Evolutionary conservation across 768 basidiomycete genomes (phyloP).

Genomic region (Pisolithus sp.): DNA sequence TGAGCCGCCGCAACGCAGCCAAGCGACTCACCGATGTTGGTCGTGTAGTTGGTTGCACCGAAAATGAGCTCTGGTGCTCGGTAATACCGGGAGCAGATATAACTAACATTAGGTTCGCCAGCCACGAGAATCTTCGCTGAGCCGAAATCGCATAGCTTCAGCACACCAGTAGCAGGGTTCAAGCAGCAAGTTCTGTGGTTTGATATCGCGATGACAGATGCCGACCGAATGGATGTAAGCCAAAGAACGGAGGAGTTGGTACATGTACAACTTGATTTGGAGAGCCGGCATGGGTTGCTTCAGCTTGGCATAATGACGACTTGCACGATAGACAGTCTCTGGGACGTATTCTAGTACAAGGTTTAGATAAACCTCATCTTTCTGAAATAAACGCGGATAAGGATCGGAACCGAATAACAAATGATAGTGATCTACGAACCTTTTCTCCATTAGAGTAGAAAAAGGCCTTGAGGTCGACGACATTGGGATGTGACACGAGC

Average conservation of each 20-base stretch:
- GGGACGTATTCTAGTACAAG: constrained; percentile 99
- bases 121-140: constrained; percentile 97
- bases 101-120: constrained; percentile 98
- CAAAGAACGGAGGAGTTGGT: constrained; percentile 94
- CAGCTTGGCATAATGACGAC: constrained; percentile 97
- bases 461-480: constrained; percentile 95
- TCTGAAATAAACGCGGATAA: constrained; percentile 43
- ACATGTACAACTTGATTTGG: constrained; percentile 99
- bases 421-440: constrained; percentile 41
- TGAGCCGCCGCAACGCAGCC: neutral
- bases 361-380: constrained; percentile 99
- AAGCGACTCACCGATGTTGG: constrained; percentile 83
- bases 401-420: constrained; percentile 6
- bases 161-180: constrained; percentile 92
- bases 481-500: constrained; percentile 93
- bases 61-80: constrained; percentile 99
- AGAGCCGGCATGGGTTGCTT: constrained; percentile 99
- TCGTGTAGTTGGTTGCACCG: constrained; percentile 99
- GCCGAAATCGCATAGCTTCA: constrained; percentile 98
- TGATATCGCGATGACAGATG: constrained; percentile 99
- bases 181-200: constrained; percentile 97
- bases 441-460: constrained; percentile 99
- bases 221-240: constrained; percentile 99
- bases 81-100: constrained; percentile 99
- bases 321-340: constrained; percentile 98